phyloP scores from a whole-genome alignment of 2,329 filamentous ascomycete genomes.

The Sclerotinia borealis region DNA sequence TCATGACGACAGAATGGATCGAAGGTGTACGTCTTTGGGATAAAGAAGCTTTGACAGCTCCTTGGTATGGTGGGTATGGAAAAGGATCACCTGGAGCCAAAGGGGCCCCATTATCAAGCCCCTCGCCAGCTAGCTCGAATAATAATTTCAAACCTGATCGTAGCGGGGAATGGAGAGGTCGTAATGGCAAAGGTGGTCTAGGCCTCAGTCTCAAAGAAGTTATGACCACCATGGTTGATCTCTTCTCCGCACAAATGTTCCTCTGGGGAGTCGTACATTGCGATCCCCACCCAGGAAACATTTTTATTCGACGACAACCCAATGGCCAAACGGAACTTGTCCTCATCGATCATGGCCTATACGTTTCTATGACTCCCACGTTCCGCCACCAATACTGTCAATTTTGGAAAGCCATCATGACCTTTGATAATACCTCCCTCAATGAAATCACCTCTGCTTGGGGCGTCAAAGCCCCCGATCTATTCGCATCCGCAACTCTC shows the following conservation, averaged over 20 bases:
- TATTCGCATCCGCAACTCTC: slow-evolving; percentile 86
- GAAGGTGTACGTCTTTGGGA: slow-evolving; percentile 93
- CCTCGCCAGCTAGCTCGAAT: slow-evolving; percentile 35
- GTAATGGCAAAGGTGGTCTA: slow-evolving; percentile 67
- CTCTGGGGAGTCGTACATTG: slow-evolving; percentile 94
- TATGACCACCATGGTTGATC: slow-evolving; percentile 93
- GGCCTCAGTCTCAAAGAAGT: slow-evolving; percentile 78
- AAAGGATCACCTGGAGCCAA: slow-evolving; percentile 73
- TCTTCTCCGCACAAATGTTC: slow-evolving; percentile 98
- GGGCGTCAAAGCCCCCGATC: slow-evolving; percentile 83
- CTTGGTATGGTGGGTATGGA: slow-evolving; percentile 73
- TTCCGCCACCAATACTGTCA: slow-evolving; percentile 82
- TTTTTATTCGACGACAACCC: slow-evolving; percentile 83
- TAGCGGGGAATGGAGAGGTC: slow-evolving; percentile 68
- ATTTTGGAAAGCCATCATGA: slow-evolving; percentile 92
- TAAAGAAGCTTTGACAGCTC: slow-evolving; percentile 68
- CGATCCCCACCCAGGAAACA: slow-evolving; percentile 95
- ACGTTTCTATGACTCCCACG: slow-evolving; percentile 78
- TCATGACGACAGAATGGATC: slow-evolving; percentile 97
- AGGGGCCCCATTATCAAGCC: slow-evolving; percentile 49
- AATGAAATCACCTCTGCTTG: slow-evolving; percentile 65
- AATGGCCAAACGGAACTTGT: slow-evolving; percentile 83
- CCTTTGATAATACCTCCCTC: slow-evolving; percentile 84
- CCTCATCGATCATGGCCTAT: slow-evolving; percentile 94
- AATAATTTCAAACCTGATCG: slow-evolving; percentile 72